Base-by-base conservation (phyloP, 768 basidiomycete species). In the Naganishia antarctica region DNA sequence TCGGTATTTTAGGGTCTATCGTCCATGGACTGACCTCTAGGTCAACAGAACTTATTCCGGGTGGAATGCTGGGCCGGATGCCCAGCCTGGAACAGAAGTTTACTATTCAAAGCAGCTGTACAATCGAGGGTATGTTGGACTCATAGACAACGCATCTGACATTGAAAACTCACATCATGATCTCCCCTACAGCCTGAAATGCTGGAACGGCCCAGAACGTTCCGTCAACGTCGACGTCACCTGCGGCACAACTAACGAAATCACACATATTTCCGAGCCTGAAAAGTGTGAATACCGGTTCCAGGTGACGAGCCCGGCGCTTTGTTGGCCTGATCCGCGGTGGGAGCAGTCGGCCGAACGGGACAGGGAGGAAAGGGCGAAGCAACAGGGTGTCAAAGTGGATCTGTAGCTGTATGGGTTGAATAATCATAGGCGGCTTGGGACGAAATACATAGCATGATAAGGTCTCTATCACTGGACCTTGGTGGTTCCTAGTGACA, bases 231-330 rank as follows among this genome's bases (percentile, higher is more conserved):
- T 99, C 29, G 79, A 89, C 49, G 78, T 96, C 60, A 80, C 84
- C 1, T 99, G 96, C 70, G 96, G 91, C 4, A 85, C 83, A 0
- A 87, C 92, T 71, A 97, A 97, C 71, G 82, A 82, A 3, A 77
- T 99, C 34, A 78, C 87, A 15, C 83, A 85, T 0, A 85, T 97
- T 4, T 82, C 83, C 47, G 96, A 99, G 79, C 83, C 93, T 21
- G 92, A 98, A 78, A 97, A 97, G 80, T 98, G 94, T 79, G 91
- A 93, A 77, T 97, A 97, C 71, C 85, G 87, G 72, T 84, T 91
- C 71, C 89, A 85, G 11, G 91, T 83, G 25, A 92, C 90, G 37
- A 84, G 85, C 0, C 92, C 92, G 12, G 91, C 91, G 1, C 77
- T 96, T 60, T 97, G 92, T 74, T 78, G 74, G 61, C 58, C 62